These are phyloP conservation scores for Tinospora cordifolia DNA, from an alignment of 164 flowering plant genomes.

Conservation along the genomic window DNA sequence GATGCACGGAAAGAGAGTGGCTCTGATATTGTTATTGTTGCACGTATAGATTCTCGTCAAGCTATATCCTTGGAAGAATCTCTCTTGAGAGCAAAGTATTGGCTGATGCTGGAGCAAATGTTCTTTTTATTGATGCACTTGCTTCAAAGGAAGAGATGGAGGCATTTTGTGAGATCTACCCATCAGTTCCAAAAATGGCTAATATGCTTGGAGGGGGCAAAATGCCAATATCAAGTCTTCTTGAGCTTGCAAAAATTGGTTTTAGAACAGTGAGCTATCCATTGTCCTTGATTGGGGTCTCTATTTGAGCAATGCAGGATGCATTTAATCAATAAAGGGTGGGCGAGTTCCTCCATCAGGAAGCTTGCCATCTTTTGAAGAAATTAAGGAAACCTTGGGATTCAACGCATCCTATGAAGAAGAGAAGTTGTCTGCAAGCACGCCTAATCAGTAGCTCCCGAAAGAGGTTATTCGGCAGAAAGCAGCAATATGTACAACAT, in stretches of 20 bases:
- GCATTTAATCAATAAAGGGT: conserved; percentile 64
- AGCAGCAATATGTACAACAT: conserved; percentile 28
- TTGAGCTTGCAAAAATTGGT: conserved; percentile 78
- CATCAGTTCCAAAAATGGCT: conserved; percentile 83
- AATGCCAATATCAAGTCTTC: conserved; percentile 76
- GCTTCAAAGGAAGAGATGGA: conserved; percentile 91
- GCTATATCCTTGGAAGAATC: conserved; percentile 81
- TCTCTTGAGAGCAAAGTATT: conserved; percentile 72
- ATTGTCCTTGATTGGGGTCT: conserved; percentile 84
- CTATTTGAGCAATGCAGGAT: conserved; percentile 95
- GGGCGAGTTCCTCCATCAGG: conserved; percentile 91
- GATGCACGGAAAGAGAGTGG: conserved; percentile 87
- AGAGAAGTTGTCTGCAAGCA: conserved; percentile 59
- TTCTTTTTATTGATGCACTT: conserved; percentile 91
- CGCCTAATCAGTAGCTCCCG: conserved; percentile 21
- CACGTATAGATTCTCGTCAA: conserved; percentile 91
- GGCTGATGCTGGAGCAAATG: conserved; percentile 95
- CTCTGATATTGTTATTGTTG: conserved; percentile 85
- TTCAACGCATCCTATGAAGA: conserved; percentile 80
- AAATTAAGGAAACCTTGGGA: conserved; percentile 77
- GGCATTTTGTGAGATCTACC: conserved; percentile 60
- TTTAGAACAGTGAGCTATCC: conserved; percentile 84
- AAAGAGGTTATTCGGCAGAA: conserved; percentile 36
- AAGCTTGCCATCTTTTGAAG: conserved; percentile 88
- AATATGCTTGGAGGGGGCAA: conserved; percentile 99